Percentiles rank a stretch among this genome's conserved stretches.
Conservation (phyloP, 768 basidiomycete species). For the Boletus rubropictus region DNA sequence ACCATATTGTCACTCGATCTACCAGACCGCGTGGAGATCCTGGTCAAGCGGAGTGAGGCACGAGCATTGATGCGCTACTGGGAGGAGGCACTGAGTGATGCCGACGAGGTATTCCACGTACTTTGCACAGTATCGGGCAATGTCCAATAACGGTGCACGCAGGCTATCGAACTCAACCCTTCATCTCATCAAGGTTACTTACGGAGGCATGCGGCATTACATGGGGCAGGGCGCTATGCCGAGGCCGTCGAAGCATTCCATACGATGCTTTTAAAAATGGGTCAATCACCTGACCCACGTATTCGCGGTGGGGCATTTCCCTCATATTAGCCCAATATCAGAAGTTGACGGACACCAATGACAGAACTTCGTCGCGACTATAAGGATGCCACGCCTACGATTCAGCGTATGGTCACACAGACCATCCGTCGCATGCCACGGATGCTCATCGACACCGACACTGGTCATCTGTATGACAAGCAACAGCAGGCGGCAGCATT, state of each 20-base stretch:
- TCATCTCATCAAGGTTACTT: background rate
- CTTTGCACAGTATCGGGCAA: background rate
- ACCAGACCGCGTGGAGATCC: background rate
- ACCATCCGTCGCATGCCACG: background rate
- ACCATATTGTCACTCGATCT: background rate
- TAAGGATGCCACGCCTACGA: background rate
- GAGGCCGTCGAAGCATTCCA: background rate
- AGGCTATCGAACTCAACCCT: slow-evolving; percentile 1
- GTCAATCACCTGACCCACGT: background rate
- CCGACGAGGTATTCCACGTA: slow-evolving; percentile 1
- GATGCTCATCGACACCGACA: slow-evolving; percentile 2
- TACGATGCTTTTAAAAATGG: background rate
- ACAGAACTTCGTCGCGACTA: background rate
- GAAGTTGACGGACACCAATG: background rate
- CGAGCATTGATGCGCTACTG: background rate
- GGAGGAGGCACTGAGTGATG: slow-evolving; percentile 2
- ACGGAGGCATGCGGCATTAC: background rate
- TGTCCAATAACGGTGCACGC: too few relatives aligned
- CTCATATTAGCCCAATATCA: too few relatives aligned
- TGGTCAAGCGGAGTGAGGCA: slow-evolving; percentile 6
- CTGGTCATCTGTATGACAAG: slow-evolving; percentile 2
- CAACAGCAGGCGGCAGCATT: slow-evolving; percentile 3
- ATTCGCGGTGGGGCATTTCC: background rate
- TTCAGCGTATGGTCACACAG: background rate
- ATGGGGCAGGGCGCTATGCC: background rate